Conservation (phyloP, 2,329 filamentous ascomycete species). For the Calonectria fujianensis region DNA sequence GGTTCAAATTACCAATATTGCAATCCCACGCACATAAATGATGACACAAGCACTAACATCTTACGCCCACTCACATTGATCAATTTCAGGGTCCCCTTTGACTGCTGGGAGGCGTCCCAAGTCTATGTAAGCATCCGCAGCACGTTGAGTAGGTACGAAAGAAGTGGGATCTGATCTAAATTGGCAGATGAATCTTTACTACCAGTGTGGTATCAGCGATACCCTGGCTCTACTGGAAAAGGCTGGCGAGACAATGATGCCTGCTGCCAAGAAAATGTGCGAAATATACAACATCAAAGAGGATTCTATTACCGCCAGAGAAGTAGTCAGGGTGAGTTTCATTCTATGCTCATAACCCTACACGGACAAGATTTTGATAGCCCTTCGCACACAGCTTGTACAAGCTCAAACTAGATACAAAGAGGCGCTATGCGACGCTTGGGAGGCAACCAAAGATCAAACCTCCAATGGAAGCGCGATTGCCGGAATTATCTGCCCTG, state of each 20-base stretch:
- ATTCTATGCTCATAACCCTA: fast-evolving
- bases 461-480: not conserved
- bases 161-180: not conserved
- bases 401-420: conserved; percentile 1
- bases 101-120: conserved; percentile 10
- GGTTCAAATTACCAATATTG: not conserved
- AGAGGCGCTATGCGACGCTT: not conserved
- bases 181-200: not conserved
- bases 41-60: not conserved
- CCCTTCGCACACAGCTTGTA: not conserved
- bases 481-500: not conserved
- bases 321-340: not conserved
- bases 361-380: no score
- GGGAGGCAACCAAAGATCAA: conserved; percentile 1
- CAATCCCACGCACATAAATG: not conserved
- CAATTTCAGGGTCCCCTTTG: not conserved
- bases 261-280: not conserved
- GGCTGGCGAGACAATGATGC: conserved; percentile 2
- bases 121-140: not conserved
- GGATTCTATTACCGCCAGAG: not conserved
- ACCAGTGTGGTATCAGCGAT: not conserved
- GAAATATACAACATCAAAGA: not conserved
- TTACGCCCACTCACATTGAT: not conserved
- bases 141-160: not conserved
- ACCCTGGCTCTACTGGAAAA: not conserved